Conservation (phyloP, 1,284 basidiomycete species). For the Athelia psychrophila region DNA sequence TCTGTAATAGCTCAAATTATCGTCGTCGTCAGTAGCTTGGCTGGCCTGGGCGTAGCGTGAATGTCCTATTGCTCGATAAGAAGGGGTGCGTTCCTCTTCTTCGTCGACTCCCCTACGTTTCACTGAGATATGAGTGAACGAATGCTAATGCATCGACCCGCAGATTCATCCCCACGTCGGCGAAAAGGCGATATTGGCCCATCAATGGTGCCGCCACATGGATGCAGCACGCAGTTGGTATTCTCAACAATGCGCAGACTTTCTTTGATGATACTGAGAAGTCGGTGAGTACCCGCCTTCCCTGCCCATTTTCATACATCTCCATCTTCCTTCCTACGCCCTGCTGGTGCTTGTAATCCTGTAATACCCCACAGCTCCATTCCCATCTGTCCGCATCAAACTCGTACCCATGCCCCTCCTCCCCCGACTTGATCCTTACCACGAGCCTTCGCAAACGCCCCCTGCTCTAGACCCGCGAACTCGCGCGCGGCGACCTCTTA, state of each 20-base stretch:
- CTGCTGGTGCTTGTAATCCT: no score
- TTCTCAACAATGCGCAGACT: constrained; percentile 81
- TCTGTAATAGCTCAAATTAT: constrained; percentile 76
- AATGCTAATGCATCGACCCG: no score
- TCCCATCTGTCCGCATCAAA: no score
- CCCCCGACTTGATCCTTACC: no score
- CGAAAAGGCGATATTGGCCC: constrained; percentile 92
- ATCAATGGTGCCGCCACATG: constrained; percentile 93
- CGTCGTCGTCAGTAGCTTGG: constrained; percentile 92
- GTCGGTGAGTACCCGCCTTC: constrained; percentile 50
- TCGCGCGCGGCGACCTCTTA: constrained; percentile 96
- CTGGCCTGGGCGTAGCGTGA: constrained; percentile 92
- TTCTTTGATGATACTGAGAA: constrained; percentile 98
- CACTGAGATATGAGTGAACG: constrained; percentile 2
- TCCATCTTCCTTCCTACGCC: no score
- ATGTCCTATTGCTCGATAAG: constrained; percentile 91
- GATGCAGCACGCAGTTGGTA: constrained; percentile 73
- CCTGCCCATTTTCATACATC: constrained; percentile 1
- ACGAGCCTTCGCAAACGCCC: no score
- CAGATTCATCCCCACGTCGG: constrained; percentile 95
- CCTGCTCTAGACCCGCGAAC: constrained; percentile 82
- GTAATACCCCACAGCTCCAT: no score
- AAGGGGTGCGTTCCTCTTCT: constrained; percentile 71
- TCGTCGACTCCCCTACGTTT: neutral
- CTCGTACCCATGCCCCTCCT: no score